A percentile compares a stretch with the other conserved stretches of the same genome.
phyloP scores from a whole-genome alignment of 495 filamentous ascomycete genomes.

The Penicillium bovifimosum region DNA sequence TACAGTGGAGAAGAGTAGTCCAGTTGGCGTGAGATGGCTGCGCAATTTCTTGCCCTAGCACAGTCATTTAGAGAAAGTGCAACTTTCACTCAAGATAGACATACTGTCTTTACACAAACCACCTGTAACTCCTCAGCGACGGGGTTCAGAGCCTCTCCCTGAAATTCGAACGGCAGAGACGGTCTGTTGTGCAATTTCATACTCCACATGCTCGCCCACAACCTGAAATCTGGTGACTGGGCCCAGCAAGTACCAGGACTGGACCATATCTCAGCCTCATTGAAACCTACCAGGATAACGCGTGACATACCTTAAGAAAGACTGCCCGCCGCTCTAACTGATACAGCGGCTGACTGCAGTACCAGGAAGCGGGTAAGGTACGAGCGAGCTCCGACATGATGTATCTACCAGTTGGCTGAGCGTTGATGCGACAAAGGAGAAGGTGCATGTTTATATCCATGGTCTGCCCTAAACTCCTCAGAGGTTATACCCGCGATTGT shows the following conservation, averaged over 20 bases:
- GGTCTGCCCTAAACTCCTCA: not conserved
- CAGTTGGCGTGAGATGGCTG: constrained; percentile 48
- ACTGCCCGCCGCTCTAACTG: constrained; percentile 52
- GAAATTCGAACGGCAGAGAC: constrained; percentile 40
- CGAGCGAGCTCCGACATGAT: constrained; percentile 37
- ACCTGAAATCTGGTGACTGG: constrained; percentile 50
- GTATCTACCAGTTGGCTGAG: not conserved
- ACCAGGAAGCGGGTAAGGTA: constrained; percentile 43
- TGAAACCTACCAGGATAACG: not conserved
- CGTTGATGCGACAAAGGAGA: not conserved
- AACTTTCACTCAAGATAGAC: not conserved
- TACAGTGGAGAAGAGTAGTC: constrained; percentile 50
- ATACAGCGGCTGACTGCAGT: constrained; percentile 37
- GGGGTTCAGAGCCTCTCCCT: constrained; percentile 28
- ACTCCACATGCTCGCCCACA: constrained; percentile 40
- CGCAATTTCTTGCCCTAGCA: constrained; percentile 27
- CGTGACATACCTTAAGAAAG: constrained; percentile 42
- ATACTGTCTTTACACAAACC: constrained; percentile 35
- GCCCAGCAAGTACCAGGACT: constrained; percentile 62
- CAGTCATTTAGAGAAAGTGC: not conserved
- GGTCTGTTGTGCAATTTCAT: constrained; percentile 51
- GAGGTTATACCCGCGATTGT: not conserved
- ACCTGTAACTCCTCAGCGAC: constrained; percentile 35
- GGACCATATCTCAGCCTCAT: constrained; percentile 8
- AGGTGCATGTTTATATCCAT: not conserved